These are phyloP conservation scores for Rhytidhysteron rufulum DNA, from an alignment of 2,329 filamentous ascomycete species.

Conservation along the genomic window DNA sequence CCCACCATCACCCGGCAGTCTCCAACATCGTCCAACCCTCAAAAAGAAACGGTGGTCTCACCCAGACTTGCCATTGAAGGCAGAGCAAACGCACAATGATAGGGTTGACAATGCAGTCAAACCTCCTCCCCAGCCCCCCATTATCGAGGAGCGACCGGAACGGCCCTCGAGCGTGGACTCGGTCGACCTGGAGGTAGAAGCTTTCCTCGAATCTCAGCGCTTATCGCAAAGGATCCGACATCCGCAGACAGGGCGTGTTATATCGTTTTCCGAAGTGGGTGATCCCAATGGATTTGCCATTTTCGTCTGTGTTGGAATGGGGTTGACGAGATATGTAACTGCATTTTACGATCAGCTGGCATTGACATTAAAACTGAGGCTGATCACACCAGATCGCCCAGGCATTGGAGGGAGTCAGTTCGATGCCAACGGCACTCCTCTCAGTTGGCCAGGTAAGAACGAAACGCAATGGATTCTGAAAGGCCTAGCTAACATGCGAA, in stretches of 20 bases:
- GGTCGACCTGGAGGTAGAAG: conserved; percentile 80
- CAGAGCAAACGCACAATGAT: conserved; percentile 33
- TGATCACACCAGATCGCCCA: conserved; percentile 91
- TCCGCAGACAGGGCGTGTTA: conserved; percentile 78
- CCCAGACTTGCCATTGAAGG: conserved; percentile 37
- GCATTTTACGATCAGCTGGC: conserved; percentile 97
- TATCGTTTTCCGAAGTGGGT: conserved; percentile 95
- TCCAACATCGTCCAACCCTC: conserved; percentile 25
- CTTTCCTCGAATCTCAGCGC: conserved; percentile 77
- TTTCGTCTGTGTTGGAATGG: conserved; percentile 97
- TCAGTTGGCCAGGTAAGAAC: conserved; percentile 83
- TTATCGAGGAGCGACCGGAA: conserved; percentile 61
- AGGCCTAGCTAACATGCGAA: conserved; percentile 41
- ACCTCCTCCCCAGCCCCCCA: conserved; percentile 39
- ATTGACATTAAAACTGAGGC: conserved; percentile 75
- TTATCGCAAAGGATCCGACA: conserved; percentile 85
- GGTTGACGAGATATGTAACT: conserved; percentile 89
- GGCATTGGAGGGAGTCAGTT: conserved; percentile 90
- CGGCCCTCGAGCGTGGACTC: conserved; percentile 73
- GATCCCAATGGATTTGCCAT: conserved; percentile 88
- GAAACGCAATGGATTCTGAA: conserved; percentile 7
- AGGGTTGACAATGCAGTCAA: conserved; percentile 20
- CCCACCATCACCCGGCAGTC: conserved; percentile 21
- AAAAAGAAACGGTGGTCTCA: conserved; percentile 39
- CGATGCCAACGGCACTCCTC: conserved; percentile 78